Percentiles rank a stretch among this genome's conserved stretches.
Evolutionary conservation across 371 early-diverging fungal species (phyloP).

Genomic region (Saksenaea vasiformis): DNA sequence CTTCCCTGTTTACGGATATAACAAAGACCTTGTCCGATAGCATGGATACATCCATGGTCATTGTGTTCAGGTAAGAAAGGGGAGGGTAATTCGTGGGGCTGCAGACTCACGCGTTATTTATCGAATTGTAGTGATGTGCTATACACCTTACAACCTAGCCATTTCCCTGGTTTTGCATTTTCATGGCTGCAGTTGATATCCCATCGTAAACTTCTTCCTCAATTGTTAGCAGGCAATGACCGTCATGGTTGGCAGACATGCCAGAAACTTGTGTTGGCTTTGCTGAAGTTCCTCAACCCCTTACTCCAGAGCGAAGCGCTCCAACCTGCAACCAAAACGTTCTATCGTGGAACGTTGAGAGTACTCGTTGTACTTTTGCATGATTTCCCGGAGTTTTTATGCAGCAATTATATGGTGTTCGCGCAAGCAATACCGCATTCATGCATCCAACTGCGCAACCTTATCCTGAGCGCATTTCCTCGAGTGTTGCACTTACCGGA

Average conservation of each 20-base stretch:
- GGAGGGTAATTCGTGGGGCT: not conserved
- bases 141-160: constrained; percentile 80
- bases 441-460: constrained; percentile 94
- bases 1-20: constrained; percentile 82
- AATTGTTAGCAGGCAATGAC: constrained; percentile 57
- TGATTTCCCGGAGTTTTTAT: constrained; percentile 97
- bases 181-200: constrained; percentile 94
- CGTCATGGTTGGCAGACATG: constrained; percentile 79
- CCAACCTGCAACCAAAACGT: constrained; percentile 65
- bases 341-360: constrained; percentile 90
- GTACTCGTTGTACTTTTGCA: constrained; percentile 91
- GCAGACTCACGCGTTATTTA: not conserved
- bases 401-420: constrained; percentile 86
- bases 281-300: constrained; percentile 88
- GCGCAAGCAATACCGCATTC: constrained; percentile 87
- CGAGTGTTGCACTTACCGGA: constrained; percentile 93
- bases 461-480: constrained; percentile 94
- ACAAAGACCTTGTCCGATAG: constrained; percentile 46
- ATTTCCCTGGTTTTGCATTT: constrained; percentile 93
- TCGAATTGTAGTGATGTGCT: constrained; percentile 78
- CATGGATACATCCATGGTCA: constrained; percentile 24
- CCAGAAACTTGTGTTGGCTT: constrained; percentile 75
- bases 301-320: constrained; percentile 70
- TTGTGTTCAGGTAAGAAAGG: constrained; percentile 32
- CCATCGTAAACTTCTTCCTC: constrained; percentile 88